Evolutionary conservation across 176 grass and related monocot genomes (phyloP).

Genomic region (Musa beccarii): DNA sequence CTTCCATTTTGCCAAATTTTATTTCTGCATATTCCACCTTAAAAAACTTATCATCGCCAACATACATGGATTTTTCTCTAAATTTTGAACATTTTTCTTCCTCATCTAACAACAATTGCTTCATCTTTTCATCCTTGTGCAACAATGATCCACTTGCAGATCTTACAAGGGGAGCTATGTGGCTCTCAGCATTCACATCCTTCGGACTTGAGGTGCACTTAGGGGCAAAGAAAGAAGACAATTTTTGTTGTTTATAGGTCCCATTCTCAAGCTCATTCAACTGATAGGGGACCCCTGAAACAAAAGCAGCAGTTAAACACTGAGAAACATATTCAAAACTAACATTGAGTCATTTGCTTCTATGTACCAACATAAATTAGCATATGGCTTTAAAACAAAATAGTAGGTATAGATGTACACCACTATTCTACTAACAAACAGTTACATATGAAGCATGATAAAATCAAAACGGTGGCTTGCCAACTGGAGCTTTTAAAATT

Average conservation of each 20-base stretch:
- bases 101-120: neutral
- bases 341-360: neutral
- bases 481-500: too few species aligned
- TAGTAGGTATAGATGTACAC: neutral
- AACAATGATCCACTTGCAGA: neutral
- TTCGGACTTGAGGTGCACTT: slow-evolving; percentile 29
- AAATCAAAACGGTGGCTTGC: neutral
- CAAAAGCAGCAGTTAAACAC: slow-evolving; percentile 3
- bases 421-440: neutral
- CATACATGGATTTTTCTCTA: slow-evolving; percentile 1
- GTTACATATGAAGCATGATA: neutral
- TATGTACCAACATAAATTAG: neutral
- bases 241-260: slow-evolving; percentile 69
- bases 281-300: slow-evolving; percentile 61
- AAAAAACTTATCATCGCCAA: neutral
- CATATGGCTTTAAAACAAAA: neutral
- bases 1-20: neutral
- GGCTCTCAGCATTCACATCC: slow-evolving; percentile 3
- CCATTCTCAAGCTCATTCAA: slow-evolving; percentile 49
- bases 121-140: neutral
- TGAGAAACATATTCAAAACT: neutral
- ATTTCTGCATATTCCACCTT: neutral
- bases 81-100: neutral
- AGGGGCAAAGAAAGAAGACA: slow-evolving; percentile 81
- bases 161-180: neutral